Base-by-base conservation (phyloP, 208 protist genomes). In the Porcisia hertigi region DNA sequence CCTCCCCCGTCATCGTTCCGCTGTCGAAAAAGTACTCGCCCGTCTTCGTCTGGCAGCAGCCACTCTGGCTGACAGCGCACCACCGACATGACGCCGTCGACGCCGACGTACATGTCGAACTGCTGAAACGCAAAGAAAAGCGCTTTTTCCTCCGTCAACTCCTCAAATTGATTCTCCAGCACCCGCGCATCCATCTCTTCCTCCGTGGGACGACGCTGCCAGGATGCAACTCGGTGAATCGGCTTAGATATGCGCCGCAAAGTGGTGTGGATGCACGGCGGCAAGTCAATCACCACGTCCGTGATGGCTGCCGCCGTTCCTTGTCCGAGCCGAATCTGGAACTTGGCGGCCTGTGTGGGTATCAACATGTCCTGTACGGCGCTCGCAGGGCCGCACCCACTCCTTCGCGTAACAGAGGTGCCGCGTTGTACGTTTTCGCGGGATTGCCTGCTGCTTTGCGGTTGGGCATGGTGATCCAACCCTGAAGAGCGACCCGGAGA, bases 131-230 rank as follows among this genome's bases (percentile, higher is more conserved):
- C 90, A 71, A 86, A 93, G 82, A 86, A 97, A 25, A 96, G 86
- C 9, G 93, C 93, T 74, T 87, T 89, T 34, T 96, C 86, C 49
- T 94, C 86, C 4, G 85, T 93, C 39, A 97, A 76, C 41, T 81
- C 67, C 66, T 94, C 79, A 72, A 97, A 97, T 36, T 83, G 75
- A 71, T 97, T 97, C 67, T 94, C 91, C 54, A 97, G 82, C 57
- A 74, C 41, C 8, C 91, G 90, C 30, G 69, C 71, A 14, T 86
- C 83, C 63, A 94, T 71, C 77, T 94, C 90, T 64, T 89, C 89
- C 47, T 83, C 78, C 7, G 87, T 87, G 7, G 88, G 91, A 43
- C 91, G 80, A 47, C 94, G 87, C 43, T 94, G 79, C 45, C 92
- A 81, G 25, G 93, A 97, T 30, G 88, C 85, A 8, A 73, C 73